Percentiles rank a stretch among this genome's conserved stretches.
These are phyloP conservation scores for Theobroma grandiflorum DNA, from an alignment of 441 rosid species.

Conservation along the genomic window DNA sequence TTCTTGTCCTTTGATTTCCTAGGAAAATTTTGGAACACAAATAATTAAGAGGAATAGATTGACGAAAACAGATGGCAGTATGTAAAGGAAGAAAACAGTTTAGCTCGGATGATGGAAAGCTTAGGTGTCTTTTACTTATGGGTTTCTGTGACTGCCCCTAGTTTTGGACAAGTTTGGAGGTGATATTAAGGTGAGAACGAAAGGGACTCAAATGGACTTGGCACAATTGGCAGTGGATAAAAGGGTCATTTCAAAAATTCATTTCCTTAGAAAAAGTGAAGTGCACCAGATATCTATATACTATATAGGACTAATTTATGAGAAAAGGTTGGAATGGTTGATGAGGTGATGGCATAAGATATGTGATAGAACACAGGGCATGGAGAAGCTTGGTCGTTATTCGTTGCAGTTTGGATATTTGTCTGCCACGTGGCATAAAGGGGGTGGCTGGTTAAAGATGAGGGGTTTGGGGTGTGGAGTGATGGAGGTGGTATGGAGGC, in stretches of 20 bases:
- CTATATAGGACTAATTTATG: background rate
- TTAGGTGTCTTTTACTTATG: constrained; percentile 38
- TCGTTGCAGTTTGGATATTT: constrained; percentile 55
- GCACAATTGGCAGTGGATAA: background rate
- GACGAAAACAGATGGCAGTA: constrained; percentile 55
- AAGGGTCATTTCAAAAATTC: constrained; percentile 17
- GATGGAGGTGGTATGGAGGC: constrained; percentile 19
- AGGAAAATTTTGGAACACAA: constrained; percentile 38
- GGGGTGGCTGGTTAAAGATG: constrained; percentile 55
- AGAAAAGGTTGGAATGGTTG: constrained; percentile 46
- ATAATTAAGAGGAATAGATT: constrained; percentile 42
- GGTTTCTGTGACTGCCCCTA: constrained; percentile 52
- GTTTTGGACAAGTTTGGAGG: constrained; percentile 53
- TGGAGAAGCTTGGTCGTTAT: constrained; percentile 65
- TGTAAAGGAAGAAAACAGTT: constrained; percentile 33
- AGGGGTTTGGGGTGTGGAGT: constrained; percentile 61
- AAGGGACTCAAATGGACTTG: constrained; percentile 27
- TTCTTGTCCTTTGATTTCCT: constrained; percentile 16
- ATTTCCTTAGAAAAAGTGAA: background rate
- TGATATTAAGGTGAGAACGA: constrained; percentile 30
- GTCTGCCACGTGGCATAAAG: constrained; percentile 57
- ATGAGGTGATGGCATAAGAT: constrained; percentile 52
- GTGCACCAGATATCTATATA: background rate
- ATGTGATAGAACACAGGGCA: constrained; percentile 37
- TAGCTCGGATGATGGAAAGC: constrained; percentile 26